Conservation (phyloP, 352 stramenopile genomes). For the Phytophthora ramorum region DNA sequence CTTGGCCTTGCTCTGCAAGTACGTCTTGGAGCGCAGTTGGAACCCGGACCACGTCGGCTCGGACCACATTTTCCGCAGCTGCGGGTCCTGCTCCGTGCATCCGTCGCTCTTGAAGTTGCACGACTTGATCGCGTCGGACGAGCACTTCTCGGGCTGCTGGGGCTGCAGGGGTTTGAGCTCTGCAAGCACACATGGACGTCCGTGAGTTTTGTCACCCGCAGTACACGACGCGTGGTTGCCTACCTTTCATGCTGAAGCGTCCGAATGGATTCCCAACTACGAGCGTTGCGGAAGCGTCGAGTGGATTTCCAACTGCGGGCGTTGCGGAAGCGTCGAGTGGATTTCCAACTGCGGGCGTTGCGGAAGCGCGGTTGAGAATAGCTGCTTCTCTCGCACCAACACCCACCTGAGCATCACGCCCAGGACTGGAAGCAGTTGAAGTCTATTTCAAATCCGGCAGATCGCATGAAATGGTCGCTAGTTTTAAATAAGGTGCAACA, state of each 20-base stretch:
- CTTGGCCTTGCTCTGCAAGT: constrained; percentile 74
- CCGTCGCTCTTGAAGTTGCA: constrained; percentile 54
- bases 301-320: constrained; percentile 24
- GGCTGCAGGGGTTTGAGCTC: constrained; percentile 31
- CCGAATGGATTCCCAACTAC: constrained; percentile 23
- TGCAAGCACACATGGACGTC: constrained; percentile 5
- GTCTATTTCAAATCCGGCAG: constrained; percentile 6
- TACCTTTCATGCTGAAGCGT: constrained; percentile 31
- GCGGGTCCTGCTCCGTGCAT: constrained; percentile 49
- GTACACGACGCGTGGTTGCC: neutral
- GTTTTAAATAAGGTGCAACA: too few relatives aligned
- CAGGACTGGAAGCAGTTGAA: constrained; percentile 21
- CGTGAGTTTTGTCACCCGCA: neutral
- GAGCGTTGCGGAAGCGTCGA: constrained; percentile 11
- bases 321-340: constrained; percentile 13
- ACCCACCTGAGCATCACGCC: constrained; percentile 3
- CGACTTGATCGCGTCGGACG: constrained; percentile 45
- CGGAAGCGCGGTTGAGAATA: constrained; percentile 7
- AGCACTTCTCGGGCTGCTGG: constrained; percentile 39
- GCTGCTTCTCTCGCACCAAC: constrained; percentile 1
- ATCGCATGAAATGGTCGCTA: too few relatives aligned
- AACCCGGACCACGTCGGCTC: constrained; percentile 69
- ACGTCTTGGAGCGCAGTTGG: constrained; percentile 78
- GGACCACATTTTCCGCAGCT: constrained; percentile 75
- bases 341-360: constrained; percentile 26